These are phyloP conservation scores for Yamadazyma insecticola DNA, from an alignment of 805 yeast species.

Conservation along the genomic window DNA sequence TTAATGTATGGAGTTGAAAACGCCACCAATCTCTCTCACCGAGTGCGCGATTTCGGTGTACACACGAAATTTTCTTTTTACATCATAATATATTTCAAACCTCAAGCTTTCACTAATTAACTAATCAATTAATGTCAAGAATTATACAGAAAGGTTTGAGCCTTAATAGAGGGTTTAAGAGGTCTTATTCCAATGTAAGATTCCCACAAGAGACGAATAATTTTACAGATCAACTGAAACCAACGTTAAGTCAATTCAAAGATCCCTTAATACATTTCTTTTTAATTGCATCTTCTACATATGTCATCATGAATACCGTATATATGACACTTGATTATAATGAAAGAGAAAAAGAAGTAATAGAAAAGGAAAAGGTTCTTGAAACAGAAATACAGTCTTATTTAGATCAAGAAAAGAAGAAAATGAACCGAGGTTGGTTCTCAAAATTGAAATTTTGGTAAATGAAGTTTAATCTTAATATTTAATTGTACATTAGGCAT, in stretches of 20 bases:
- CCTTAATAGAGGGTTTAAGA: not conserved
- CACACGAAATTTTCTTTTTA: no score
- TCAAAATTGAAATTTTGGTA: slow-evolving; percentile 2
- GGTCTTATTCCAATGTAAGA: slow-evolving; percentile 2
- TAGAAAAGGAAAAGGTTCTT: slow-evolving; percentile 15
- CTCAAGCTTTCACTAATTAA: no score
- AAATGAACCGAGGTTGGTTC: slow-evolving; percentile 11
- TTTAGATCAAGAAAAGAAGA: slow-evolving; percentile 21
- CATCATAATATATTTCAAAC: no score
- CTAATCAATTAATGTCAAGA: no score
- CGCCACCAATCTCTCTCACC: no score
- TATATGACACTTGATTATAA: slow-evolving; percentile 30
- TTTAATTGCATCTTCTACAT: slow-evolving; percentile 35
- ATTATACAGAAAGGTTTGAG: not conserved
- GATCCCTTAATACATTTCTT: slow-evolving; percentile 35
- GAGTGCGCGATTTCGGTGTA: no score
- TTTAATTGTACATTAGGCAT: slow-evolving; percentile 11
- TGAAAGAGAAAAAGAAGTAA: slow-evolving; percentile 15
- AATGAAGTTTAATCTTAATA: slow-evolving; percentile 1
- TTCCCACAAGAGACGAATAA: slow-evolving; percentile 1
- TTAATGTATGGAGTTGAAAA: no score
- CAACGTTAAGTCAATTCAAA: slow-evolving; percentile 31
- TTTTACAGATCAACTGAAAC: slow-evolving; percentile 15
- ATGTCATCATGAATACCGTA: slow-evolving; percentile 28
- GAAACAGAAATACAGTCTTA: slow-evolving; percentile 23